Evolutionary conservation across 1,284 basidiomycete species (phyloP), one percentile per base, ranked within the genome.

Genomic region (Meripilus lineatus): DNA sequence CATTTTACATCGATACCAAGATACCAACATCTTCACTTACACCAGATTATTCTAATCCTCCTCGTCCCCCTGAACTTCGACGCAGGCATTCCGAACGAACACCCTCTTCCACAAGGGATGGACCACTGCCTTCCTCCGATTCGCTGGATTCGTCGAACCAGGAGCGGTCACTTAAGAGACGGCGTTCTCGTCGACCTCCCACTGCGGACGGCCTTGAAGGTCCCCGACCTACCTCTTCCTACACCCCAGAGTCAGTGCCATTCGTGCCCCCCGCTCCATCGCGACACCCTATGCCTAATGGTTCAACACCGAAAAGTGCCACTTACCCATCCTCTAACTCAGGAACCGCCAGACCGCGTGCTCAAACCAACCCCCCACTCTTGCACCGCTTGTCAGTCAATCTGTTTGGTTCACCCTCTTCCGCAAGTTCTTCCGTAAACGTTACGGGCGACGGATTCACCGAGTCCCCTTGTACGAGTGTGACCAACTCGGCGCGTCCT

Each of bases 371-470:
- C 52, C 81, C 84, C 3, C 79, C 84, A 20, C 65, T 85, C 44
- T 62, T 88, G 25, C 81, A 81, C 55, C 77, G 85, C 34, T 63
- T 87, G 45, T 88, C 85, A n/a, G 64, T 82, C 52, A 81, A 77
- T 50, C 58, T 87, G 21, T 82, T 86, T 52, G 73, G 73, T 15
- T 68, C 74, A 18, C 40, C 40, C 43, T 69, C 75, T 14, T 62
- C 70, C 25, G 60, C 66, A 28, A 58, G 64, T 32, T 52, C 63
- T 39, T 52, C 59, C 11, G 45, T 61, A 39, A 58, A 51, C 44
- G 44, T 54, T 21, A 45, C 59, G 47, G 47, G 59, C 38, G 55
- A 57, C 41, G 45, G 49, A 5, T 46, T 53, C 32, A 46, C 45
- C n/a, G 48, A 52, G 24, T 66, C 65, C 28, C 69, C 66, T 11